A percentile compares a stretch with the other conserved stretches of the same genome.
These are phyloP conservation scores for Acanthamoeba triangularis DNA, from an alignment of 208 protist species.

Conservation along the genomic window DNA sequence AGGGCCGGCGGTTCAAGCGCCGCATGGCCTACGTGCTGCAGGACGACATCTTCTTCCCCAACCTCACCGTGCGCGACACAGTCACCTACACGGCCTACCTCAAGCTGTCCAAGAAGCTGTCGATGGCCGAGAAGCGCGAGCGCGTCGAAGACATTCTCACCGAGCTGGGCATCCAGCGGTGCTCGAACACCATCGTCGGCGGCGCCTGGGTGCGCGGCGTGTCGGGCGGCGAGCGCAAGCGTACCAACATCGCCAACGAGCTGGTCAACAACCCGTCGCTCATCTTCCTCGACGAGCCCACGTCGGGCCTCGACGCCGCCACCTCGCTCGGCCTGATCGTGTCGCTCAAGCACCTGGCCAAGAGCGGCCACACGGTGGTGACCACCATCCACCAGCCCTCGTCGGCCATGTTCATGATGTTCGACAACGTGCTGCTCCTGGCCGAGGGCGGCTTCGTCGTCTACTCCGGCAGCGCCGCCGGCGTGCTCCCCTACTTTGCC, in stretches of 20 bases:
- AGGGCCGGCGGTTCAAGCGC: constrained; percentile 56
- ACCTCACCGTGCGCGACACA: constrained; percentile 81
- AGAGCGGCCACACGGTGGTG: constrained; percentile 93
- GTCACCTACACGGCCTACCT: constrained; percentile 80
- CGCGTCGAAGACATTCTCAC: constrained; percentile 59
- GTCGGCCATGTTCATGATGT: constrained; percentile 92
- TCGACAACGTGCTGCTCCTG: constrained; percentile 78
- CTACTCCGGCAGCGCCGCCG: constrained; percentile 33
- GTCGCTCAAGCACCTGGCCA: constrained; percentile 91
- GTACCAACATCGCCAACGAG: constrained; percentile 87
- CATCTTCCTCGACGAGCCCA: constrained; percentile 87
- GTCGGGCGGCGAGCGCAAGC: constrained; percentile 84
- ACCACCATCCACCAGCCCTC: constrained; percentile 97
- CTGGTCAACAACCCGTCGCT: constrained; percentile 81
- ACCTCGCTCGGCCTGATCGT: constrained; percentile 93
- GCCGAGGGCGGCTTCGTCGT: constrained; percentile 65
- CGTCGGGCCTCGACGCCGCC: constrained; percentile 92
- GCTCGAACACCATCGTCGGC: constrained; percentile 76
- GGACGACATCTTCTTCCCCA: constrained; percentile 82
- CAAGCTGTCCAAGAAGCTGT: constrained; percentile 71
- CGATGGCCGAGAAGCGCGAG: constrained; percentile 43
- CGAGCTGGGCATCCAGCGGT: constrained; percentile 67
- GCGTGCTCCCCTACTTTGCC: constrained; percentile 64
- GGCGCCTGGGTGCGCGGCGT: constrained; percentile 72
- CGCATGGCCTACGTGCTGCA: constrained; percentile 80